Base-by-base conservation (phyloP, 2,329 filamentous ascomycete species). In the Claviceps purpurea region DNA sequence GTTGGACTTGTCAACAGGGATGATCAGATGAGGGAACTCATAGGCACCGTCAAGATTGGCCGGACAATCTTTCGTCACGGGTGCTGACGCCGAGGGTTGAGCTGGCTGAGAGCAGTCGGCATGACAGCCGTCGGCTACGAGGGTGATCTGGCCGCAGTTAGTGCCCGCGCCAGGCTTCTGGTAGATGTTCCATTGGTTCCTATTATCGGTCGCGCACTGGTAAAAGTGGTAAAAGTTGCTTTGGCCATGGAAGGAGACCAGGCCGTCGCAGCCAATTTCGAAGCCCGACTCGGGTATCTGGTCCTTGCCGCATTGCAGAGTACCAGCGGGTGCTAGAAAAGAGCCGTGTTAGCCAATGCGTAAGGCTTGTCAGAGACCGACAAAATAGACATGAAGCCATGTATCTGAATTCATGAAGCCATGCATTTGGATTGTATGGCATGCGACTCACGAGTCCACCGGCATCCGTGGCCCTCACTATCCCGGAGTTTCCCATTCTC, bases 11-110 rank as follows among this genome's bases (percentile, higher is more conserved):
- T 81, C 72, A 56, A 85, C 65, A 5, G 79, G 76, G 37, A 85
- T 65, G 60, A 86, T 83, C 52, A 84, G 69, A 59, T 83, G 77
- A 10, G 82, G 81, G 64, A 71, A 81, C 61, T 78, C 70, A 58
- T 71, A 80, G 43, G 69, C 60, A 7, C 71, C 70, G 38, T 63
- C 55, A 49, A 79, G 64, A 44, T 71, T 61, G 38, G 71, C 66
- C 41, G 73, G 71, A 60, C 76, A 78, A 58, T 48, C 52, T 2
- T 43, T 20, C 20, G 26, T 39, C 38, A 16, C n/a, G 37, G 55
- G 50, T 49, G 56, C 14, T 13, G 50, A 52, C 39, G 51, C 51
- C 10, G 54, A 53, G n/a, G 56, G 56, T 2, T 54, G 56, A 3
- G 54, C 55, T 1, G 52, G 24, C 4, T 44, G 42, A 24, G 42